Evolutionary conservation across 2,329 filamentous ascomycete species (phyloP).

Genomic region (Neopestalotiopsis sp.): DNA sequence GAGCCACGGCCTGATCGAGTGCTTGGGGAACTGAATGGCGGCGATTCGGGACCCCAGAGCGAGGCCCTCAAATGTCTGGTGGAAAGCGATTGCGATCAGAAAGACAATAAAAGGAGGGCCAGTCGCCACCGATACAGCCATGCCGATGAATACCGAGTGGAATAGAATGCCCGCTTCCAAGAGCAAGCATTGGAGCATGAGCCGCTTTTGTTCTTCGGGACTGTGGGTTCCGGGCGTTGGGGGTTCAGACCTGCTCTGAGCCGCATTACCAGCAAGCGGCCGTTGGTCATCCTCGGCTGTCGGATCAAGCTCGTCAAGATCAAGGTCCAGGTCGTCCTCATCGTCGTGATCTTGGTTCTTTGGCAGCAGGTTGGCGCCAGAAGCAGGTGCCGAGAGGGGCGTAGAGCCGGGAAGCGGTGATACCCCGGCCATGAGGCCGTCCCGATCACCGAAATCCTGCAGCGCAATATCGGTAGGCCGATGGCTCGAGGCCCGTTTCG

Average conservation of each 20-base stretch:
- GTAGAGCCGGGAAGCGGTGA: conserved; percentile 64
- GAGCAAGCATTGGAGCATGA: conserved; percentile 78
- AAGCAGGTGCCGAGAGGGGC: conserved; percentile 38
- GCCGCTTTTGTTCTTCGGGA: conserved; percentile 66
- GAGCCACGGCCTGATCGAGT: conserved; percentile 79
- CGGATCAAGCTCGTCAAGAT: conserved; percentile 66
- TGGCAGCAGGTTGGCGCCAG: conserved; percentile 25
- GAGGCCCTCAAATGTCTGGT: conserved; percentile 88
- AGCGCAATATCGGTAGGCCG: conserved; percentile 57
- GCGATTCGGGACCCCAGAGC: conserved; percentile 86
- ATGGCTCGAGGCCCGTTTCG: conserved; percentile 43
- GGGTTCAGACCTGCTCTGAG: conserved; percentile 31
- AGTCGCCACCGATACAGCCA: conserved; percentile 83
- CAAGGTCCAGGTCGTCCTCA: conserved; percentile 64
- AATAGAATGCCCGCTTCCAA: conserved; percentile 86
- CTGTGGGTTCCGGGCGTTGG: conserved; percentile 38
- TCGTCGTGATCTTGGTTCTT: conserved; percentile 21
- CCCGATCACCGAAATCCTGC: conserved; percentile 55
- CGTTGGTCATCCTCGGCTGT: conserved; percentile 37
- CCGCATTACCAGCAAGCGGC: conserved; percentile 29
- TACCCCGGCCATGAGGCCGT: conserved; percentile 63
- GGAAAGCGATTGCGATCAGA: conserved; percentile 80
- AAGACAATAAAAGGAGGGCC: conserved; percentile 82
- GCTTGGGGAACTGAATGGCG: conserved; percentile 77
- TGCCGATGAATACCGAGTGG: conserved; percentile 85